These are phyloP conservation scores for Micractinium sp. DNA, from an alignment of 139 green algal species.

Conservation along the genomic window DNA sequence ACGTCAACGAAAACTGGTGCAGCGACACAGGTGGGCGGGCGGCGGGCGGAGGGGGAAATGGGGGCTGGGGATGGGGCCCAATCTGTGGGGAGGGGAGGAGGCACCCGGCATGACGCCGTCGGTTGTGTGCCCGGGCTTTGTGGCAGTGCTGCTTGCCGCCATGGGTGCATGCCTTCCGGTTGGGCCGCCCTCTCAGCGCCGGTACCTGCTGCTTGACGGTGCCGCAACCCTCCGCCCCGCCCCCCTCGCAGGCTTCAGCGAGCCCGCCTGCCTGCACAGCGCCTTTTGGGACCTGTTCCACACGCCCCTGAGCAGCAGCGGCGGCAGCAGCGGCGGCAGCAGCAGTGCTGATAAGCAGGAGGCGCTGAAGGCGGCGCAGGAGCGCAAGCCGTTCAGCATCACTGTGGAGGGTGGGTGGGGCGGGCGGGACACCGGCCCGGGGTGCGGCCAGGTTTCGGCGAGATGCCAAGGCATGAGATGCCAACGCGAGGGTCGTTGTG, in stretches of 20 bases:
- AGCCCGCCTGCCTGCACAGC: slow-evolving; percentile 5
- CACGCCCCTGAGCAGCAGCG: background rate
- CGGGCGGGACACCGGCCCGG: too few species aligned
- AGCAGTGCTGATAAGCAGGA: too few species aligned
- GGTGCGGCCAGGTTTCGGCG: too few species aligned
- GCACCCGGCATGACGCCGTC: too few species aligned
- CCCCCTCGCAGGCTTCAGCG: slow-evolving; percentile 1
- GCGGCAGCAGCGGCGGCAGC: background rate
- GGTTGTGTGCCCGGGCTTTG: background rate
- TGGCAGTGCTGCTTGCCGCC: too few species aligned
- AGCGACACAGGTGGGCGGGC: background rate
- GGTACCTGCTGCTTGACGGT: too few species aligned
- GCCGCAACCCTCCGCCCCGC: too few species aligned
- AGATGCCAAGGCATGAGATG: too few species aligned
- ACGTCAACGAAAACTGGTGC: slow-evolving; percentile 17
- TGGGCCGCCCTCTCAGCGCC: too few species aligned
- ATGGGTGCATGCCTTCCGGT: too few species aligned
- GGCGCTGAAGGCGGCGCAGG: background rate
- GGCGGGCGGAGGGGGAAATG: background rate
- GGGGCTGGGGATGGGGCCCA: too few species aligned
- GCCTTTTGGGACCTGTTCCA: slow-evolving; percentile 16
- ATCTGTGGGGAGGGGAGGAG: too few species aligned
- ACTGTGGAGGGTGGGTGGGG: background rate
- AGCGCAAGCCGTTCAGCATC: background rate
- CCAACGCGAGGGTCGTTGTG: background rate